These are phyloP conservation scores for Brassica nigra DNA, from an alignment of 345 rosid genomes.

Conservation along the genomic window DNA sequence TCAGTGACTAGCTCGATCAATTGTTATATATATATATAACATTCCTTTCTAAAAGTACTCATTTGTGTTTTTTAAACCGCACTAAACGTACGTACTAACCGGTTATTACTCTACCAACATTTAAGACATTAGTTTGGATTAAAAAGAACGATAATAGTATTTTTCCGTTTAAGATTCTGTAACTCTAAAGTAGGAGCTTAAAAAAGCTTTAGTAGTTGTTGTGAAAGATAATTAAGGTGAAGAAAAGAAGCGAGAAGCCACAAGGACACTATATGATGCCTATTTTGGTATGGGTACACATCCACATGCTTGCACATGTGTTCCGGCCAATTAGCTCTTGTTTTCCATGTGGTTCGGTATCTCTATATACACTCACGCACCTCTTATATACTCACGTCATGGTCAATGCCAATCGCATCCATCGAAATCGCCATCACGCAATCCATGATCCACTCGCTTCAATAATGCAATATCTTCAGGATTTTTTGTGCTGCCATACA, in stretches of 20 bases:
- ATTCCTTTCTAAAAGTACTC: too few relatives aligned
- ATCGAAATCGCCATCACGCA: conserved; percentile 25
- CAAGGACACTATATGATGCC: conserved; percentile 43
- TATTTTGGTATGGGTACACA: conserved; percentile 36
- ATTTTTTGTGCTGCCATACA: conserved; percentile 13
- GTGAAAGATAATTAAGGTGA: conserved; percentile 36
- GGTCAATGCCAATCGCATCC: conserved; percentile 32
- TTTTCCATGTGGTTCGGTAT: conserved; percentile 43
- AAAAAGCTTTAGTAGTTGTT: conserved; percentile 26
- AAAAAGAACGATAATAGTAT: neutral
- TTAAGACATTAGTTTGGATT: conserved; percentile 3
- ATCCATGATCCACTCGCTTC: conserved; percentile 19
- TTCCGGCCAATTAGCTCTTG: conserved; percentile 40
- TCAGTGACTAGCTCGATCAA: neutral
- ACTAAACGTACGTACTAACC: neutral
- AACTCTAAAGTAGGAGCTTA: conserved; percentile 10
- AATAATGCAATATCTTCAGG: conserved; percentile 31
- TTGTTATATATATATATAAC: too few relatives aligned
- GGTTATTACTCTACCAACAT: neutral
- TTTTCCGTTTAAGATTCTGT: neutral
- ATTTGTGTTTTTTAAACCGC: neutral
- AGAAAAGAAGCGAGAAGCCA: conserved; percentile 35
- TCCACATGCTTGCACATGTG: conserved; percentile 46
- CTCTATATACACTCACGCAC: conserved; percentile 30
- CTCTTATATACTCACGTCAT: conserved; percentile 23